Base-by-base conservation (phyloP, 2,329 filamentous ascomycete genomes). In the Colletotrichum spaethianum region DNA sequence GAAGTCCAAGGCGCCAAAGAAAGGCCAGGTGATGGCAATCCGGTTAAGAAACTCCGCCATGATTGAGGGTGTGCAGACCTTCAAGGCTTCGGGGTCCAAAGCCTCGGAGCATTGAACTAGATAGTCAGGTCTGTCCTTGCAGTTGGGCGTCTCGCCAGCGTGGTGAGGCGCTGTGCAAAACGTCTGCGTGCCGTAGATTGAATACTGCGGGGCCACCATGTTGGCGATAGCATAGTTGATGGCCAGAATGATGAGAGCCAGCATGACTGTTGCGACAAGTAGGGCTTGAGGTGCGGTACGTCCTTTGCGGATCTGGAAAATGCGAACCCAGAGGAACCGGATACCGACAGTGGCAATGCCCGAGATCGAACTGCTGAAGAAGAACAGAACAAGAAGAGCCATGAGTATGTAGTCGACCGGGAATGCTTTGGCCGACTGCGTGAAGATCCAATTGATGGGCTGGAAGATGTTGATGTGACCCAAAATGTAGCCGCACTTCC, bases 161-260 rank as follows among this genome's bases (percentile, higher is more conserved):
- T 89, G 85, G 46, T 85, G 85, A 2, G 91, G 88, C 74, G 93
- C 91, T 77, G 94, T 92, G 83, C 96, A 99, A 84, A 95, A 98
- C 0, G 93, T 98, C 82, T 99, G 96, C 0, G 95, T 94, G 61
- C 96, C 96, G 79, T 94, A 99, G 66, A 93, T 97, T 57, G 96
- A 91, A 80, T 99, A 99, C 79, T 98, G 95, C 1, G 96, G 96
- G 7, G 95, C 96, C n/a, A 98, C 91, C 74, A 98, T 88, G 93
- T 97, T 98, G 69, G 94, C 93, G 52, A 98, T 86, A 11, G 94
- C 91, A 81, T 98, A 99, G 84, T 98, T 98, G 82, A 97, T 93
- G 42, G 94, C 96, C 53, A 99, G 85, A 2, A 94, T 94, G 75
- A 97, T 96, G 75, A 98, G 88, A 0, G 94, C 96, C 57, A 99